Percentiles rank a stretch among this genome's conserved stretches.
These are phyloP conservation scores for Xylariaceae sp. DNA, from an alignment of 2,329 filamentous ascomycete species.

Conservation along the genomic window DNA sequence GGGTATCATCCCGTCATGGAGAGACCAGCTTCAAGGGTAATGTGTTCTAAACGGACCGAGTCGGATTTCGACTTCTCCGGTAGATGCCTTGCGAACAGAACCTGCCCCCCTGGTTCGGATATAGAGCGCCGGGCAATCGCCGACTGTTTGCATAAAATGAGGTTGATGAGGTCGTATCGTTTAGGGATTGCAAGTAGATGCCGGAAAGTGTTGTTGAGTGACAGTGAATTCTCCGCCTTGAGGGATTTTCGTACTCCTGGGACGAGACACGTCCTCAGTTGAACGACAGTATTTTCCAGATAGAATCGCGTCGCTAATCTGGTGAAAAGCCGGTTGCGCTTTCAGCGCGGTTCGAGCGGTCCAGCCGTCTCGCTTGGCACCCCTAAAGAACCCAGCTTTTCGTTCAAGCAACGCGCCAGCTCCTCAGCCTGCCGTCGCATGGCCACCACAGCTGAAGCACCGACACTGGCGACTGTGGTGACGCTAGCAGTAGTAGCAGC, in stretches of 20 bases:
- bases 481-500: conserved; percentile 41
- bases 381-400: conserved; percentile 49
- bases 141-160: background rate
- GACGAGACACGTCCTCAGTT: background rate
- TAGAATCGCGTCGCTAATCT: background rate
- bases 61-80: background rate
- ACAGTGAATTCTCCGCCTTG: background rate
- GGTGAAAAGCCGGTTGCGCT: background rate
- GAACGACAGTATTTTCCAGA: background rate
- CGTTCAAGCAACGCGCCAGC: conserved; percentile 54
- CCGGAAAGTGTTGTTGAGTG: background rate
- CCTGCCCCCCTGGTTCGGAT: background rate
- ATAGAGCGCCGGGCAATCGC: background rate
- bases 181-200: too few species aligned
- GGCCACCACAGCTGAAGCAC: conserved; percentile 43
- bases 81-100: background rate
- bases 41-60: background rate
- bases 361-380: conserved; percentile 47
- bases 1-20: background rate
- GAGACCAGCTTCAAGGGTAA: background rate
- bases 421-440: conserved; percentile 55
- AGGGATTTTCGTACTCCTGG: background rate
- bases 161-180: too few species aligned
- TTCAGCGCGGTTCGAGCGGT: conserved; percentile 25
- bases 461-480: conserved; percentile 33